Base-by-base conservation (phyloP, 2,329 filamentous ascomycete genomes). In the Calcarisporium arbuscula region DNA sequence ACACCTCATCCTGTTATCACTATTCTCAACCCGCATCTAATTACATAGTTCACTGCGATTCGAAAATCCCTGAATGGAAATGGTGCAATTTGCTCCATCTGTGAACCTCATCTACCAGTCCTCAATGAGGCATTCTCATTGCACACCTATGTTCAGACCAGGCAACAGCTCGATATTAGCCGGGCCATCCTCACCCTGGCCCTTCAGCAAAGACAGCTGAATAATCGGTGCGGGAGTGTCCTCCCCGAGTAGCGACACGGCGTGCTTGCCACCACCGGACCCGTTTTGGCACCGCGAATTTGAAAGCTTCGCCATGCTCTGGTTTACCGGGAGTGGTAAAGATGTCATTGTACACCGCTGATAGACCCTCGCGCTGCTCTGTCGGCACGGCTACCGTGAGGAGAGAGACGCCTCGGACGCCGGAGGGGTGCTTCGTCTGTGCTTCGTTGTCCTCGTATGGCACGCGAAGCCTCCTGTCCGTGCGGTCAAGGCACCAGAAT, bases 401-500 rank as follows among this genome's bases (percentile, higher is more conserved):
- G 4, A 56, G 51, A 1, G 63, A 62, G 11, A 79, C 60, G 1
- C 78, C 77, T 11, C 64, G 45, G 0, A 64, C 72, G 0, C 67
- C 67, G 6, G 60, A 72, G 0, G 70, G 59, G 55, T 82, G 79
- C 10, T 48, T 54, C 4, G 53, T 54, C 12, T 51, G 43, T 11
- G 41, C 38, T 16, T 6, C 42, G 16, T 45, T 44, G 14, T 38
- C 35, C 14, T 51, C 45, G 2, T 57, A 58, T 0, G 78, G 75
- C 4, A 81, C 78, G 0, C 80, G 57, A 3, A 74, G 50, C n/a
- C 57, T 44, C 6, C 80, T 54, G 3, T 67, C 57, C 3, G 79
- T 82, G 10, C 73, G 56, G 50, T 85, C 80, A 30, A 82, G 65
- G 47, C 76, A 80, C 65, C 72, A 84, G 45, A 84, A 84, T 0